Conservation (phyloP, 2,329 filamentous ascomycete genomes). For the Epichloe hybrida region DNA sequence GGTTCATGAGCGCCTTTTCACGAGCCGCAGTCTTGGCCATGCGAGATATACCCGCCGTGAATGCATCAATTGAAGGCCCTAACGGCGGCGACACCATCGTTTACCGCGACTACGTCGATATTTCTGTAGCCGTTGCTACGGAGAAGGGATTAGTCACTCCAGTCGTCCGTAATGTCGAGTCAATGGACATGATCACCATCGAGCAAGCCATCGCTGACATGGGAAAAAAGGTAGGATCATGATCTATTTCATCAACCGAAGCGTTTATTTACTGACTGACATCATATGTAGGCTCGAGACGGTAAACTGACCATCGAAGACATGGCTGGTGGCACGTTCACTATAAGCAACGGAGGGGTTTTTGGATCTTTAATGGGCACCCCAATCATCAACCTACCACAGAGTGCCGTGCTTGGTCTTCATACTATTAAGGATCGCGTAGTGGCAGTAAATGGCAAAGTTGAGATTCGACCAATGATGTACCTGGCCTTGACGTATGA, state of each 20-base stretch:
- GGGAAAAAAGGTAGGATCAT: constrained; percentile 63
- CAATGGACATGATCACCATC: constrained; percentile 75
- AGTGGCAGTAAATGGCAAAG: constrained; percentile 80
- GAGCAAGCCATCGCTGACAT: constrained; percentile 86
- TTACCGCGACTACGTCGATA: constrained; percentile 95
- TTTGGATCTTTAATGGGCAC: constrained; percentile 97
- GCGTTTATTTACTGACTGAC: background rate
- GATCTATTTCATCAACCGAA: background rate
- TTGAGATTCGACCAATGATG: constrained; percentile 99
- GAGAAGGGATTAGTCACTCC: constrained; percentile 96
- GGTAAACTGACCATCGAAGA: constrained; percentile 97
- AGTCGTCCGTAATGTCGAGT: constrained; percentile 86
- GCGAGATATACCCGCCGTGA: constrained; percentile 87
- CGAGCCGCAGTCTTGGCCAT: constrained; percentile 82
- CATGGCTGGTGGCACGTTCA: constrained; percentile 97
- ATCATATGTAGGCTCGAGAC: constrained; percentile 60
- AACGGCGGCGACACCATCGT: constrained; percentile 95
- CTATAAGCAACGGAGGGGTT: constrained; percentile 93
- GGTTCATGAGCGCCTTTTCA: constrained; percentile 99
- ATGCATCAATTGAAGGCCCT: constrained; percentile 92
- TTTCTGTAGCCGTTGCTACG: constrained; percentile 92
- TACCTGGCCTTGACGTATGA: constrained; percentile 96
- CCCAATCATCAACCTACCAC: constrained; percentile 94
- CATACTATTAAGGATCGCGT: constrained; percentile 95
- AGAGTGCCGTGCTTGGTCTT: constrained; percentile 81